Evolutionary conservation across 805 yeast species (phyloP).

Genomic region (Ogataea pilisensis): DNA sequence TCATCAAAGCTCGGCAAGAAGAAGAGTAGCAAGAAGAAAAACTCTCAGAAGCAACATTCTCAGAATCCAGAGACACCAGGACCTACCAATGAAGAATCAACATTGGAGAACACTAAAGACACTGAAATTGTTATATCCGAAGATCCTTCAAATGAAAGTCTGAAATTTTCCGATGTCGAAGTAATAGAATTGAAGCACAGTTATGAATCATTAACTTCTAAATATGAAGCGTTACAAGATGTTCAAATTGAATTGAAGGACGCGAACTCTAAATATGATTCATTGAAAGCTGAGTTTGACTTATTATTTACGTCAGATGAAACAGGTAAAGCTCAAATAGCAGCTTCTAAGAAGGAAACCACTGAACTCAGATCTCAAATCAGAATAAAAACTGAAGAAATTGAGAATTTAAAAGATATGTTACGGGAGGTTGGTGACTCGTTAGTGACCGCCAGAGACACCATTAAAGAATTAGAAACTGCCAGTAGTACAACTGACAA

Average conservation of each 20-base stretch:
- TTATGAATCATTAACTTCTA: conserved; percentile 14
- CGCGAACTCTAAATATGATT: conserved; percentile 4
- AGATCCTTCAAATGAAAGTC: background rate
- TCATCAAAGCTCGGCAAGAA: conserved; percentile 7
- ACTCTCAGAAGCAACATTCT: conserved; percentile 16
- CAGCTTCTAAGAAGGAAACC: conserved; percentile 8
- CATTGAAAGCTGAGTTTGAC: conserved; percentile 2
- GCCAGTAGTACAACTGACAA: conserved; percentile 4
- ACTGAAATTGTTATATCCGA: conserved; percentile 13
- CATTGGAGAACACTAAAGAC: conserved; percentile 16
- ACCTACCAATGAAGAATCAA: conserved; percentile 15
- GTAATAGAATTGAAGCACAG: conserved; percentile 25
- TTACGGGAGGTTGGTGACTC: conserved; percentile 74
- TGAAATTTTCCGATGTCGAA: conserved; percentile 10
- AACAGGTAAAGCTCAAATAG: conserved; percentile 2
- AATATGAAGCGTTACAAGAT: conserved; percentile 4
- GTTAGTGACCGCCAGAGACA: conserved; percentile 64
- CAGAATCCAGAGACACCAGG: background rate
- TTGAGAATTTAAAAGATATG: conserved; percentile 72
- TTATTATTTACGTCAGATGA: background rate
- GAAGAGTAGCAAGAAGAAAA: conserved; percentile 16
- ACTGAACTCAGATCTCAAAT: conserved; percentile 28
- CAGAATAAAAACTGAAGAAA: conserved; percentile 51
- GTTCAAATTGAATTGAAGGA: conserved; percentile 6
- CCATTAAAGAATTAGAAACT: conserved; percentile 39